Evolutionary conservation across 2,329 filamentous ascomycete species (phyloP), one percentile per base, ranked within the genome.

Genomic region (Colletotrichum magnum): DNA sequence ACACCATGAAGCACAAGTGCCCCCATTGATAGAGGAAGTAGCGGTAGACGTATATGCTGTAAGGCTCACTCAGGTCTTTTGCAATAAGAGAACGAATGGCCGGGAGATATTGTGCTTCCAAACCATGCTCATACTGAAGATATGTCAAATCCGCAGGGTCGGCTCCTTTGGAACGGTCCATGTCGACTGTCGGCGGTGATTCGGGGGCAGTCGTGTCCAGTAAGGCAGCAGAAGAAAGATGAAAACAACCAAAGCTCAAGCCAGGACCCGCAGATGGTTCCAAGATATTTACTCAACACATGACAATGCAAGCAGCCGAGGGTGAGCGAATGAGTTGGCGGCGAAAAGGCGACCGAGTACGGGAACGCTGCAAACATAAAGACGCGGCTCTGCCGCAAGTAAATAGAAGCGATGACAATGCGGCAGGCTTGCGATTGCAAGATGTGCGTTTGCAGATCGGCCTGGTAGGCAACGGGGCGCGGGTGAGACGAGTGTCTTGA

Each of bases 11-110:
- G 81, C 96, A 99, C n/a, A 99, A 84, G 77, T 98, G 92, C 5
- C 93, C 93, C 96, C 96, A 99, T 87, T 98, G 94, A 78, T 97
- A 97, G 18, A 99, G 85, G 76, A 99, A 99, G 80, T 99, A 99
- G 39, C 96, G 91, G 81, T 98, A 99, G 68, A 99, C 96, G 83
- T 99, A 99, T 79, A 99, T 98, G 82, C 95, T 98, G 80, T 99
- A 99, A 1, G 96, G 96, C 80, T 99, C 96, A 74, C 95, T 98
- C 58, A 99, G 87, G 78, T 98, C 96, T 76, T 95, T 97, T 52
- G 95, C 96, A 76, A 99, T 99, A 77, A 99, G 84, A 66, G 95
- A 91, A 64, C 95, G 91, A 80, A 99, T 98, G 50, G 94, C 90
- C 43, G 94, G 90, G 50, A 99, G 90, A 78, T 96, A 88, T 78